phyloP scores from a whole-genome alignment of 163 green algal genomes.

The Prototheca cutis region DNA sequence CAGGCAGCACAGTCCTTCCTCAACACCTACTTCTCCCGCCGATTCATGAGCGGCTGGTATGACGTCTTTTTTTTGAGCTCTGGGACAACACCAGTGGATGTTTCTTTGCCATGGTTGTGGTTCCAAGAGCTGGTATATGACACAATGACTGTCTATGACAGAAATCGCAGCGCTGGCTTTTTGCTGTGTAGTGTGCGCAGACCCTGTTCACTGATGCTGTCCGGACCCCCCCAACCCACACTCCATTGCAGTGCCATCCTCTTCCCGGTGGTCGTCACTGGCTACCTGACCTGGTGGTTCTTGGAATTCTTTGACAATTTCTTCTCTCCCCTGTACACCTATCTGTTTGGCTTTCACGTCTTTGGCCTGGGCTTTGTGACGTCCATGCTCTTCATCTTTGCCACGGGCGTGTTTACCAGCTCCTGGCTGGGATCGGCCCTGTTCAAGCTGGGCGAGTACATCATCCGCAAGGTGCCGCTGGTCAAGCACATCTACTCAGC shows the following conservation, averaged over 20 bases:
- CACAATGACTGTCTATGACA: no score
- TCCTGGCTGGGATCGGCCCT: conserved; percentile 76
- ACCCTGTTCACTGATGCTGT: no score
- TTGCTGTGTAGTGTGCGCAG: no score
- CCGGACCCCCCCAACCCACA: not conserved
- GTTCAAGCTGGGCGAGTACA: conserved; percentile 76
- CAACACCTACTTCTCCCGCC: conserved; percentile 66
- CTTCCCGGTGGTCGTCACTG: conserved; percentile 82
- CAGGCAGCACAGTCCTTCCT: conserved; percentile 50
- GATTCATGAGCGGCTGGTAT: conserved; percentile 82
- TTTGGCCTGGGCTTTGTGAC: conserved; percentile 53
- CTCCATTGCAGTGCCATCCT: conserved; percentile 67
- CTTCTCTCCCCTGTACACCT: conserved; percentile 42
- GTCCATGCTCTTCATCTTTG: conserved; percentile 34
- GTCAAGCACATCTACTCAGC: conserved; percentile 93
- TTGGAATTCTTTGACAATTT: conserved; percentile 75
- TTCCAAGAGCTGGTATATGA: no score
- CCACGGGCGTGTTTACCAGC: conserved; percentile 55
- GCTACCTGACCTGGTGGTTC: conserved; percentile 65
- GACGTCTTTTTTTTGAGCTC: not conserved
- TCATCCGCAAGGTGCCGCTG: conserved; percentile 85
- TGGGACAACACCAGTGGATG: no score
- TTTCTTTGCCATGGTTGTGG: no score
- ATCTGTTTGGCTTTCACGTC: conserved; percentile 79
- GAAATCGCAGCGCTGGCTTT: no score